Base-by-base conservation (phyloP, 106 monocot species). In the Gastrodia elata region DNA sequence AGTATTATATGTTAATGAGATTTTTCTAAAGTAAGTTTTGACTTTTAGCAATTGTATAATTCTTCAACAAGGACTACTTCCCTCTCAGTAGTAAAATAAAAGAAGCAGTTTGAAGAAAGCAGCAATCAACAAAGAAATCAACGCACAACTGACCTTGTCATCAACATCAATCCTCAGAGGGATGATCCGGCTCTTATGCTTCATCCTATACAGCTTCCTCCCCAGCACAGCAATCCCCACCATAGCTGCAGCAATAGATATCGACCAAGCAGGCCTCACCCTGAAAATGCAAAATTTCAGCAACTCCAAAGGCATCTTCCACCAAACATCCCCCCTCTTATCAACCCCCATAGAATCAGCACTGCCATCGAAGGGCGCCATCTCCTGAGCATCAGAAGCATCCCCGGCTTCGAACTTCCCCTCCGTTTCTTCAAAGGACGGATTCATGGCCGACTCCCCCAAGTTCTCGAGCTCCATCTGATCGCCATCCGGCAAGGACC, bases 281-380 rank as follows among this genome's bases (percentile, higher is more conserved):
- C 71, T 86, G 30, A 71, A 79, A 65, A 58, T 80, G 37, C 33
- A 82, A 33, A 84, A 70, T 34, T 81, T 88, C 20, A 92, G 30
- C 7, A 88, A 35, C 67, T 88, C 86, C 73, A 88, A 24, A 13
- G 86, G 88, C 71, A 84, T 43, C 78, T 84, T 92, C 88, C 88
- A 86, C 92, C 92, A 88, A 52, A 68, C 74, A 40, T 77, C 38
- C 32, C 46, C 65, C 27, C n/a, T 39, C 67, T 82, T 82, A 65
- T 82, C 73, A 72, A 46, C 77, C n/a, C 32, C 76, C 3, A 28
- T 64, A 32, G 68, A 39, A 13, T 25, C 77, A 33, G 73, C 59
- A 2, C 58, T 32, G 41, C 18, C 73, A 74, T 28, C 33, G 40
- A 74, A 68, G 61, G 57, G 26, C 69, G 8, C 64, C 33, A 27